phyloP scores from a whole-genome alignment of 225 moss, liverwort and hornwort genomes.

The Marchantia paleacea region DNA sequence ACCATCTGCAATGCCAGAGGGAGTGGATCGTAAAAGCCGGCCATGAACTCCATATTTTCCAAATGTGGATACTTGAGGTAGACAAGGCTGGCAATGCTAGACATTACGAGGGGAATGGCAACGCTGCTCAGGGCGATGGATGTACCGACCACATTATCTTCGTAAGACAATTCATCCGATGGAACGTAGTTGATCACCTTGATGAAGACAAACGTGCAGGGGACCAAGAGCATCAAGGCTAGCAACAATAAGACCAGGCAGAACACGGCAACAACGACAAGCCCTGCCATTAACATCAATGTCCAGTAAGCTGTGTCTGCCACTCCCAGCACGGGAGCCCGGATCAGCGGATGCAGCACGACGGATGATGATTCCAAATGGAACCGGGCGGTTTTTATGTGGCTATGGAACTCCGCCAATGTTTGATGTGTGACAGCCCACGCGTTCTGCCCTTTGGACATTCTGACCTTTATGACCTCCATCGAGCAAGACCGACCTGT shows the following conservation, averaged over 20 bases:
- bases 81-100: constrained; percentile 8
- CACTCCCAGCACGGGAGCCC: constrained; percentile 20
- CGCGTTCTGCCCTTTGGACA: constrained; percentile 17
- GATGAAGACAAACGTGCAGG: constrained; percentile 23
- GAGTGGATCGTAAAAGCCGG: constrained; percentile 19
- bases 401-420: constrained; percentile 17
- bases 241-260: constrained; percentile 3
- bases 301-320: constrained; percentile 22
- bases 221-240: constrained; percentile 16
- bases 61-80: constrained; percentile 13
- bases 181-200: constrained; percentile 22
- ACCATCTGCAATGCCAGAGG: constrained; percentile 21
- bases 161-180: constrained; percentile 14
- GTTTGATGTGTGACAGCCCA: constrained; percentile 27
- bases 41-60: constrained; percentile 14
- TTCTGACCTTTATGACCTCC: constrained; percentile 18
- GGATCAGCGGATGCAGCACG: constrained; percentile 16
- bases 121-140: constrained; percentile 16
- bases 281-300: constrained; percentile 18
- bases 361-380: constrained; percentile 1
- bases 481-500: neutral
- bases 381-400: constrained; percentile 18
- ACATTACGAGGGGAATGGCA: constrained; percentile 9
- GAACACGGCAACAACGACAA: constrained; percentile 12
- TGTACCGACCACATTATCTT: constrained; percentile 11